These are phyloP conservation scores for Smittium culicis DNA, from an alignment of 371 early-diverging fungal genomes.

Conservation along the genomic window DNA sequence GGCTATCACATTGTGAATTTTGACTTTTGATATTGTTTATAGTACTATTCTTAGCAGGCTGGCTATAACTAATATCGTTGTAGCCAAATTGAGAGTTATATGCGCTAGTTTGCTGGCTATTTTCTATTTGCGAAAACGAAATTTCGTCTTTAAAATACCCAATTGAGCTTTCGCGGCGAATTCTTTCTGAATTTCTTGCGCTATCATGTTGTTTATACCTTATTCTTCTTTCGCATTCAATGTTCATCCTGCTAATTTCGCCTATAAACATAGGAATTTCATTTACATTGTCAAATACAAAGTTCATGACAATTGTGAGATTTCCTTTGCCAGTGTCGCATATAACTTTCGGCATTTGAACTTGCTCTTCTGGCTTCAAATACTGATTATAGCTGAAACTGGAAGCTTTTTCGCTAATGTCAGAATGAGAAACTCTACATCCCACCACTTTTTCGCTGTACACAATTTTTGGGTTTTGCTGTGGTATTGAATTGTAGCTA, in stretches of 20 bases:
- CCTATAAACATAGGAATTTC: constrained; percentile 2
- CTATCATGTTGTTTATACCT: not conserved
- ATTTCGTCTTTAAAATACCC: no score
- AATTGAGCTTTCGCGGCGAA: no score
- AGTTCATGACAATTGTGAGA: constrained; percentile 2
- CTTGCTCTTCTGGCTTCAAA: not conserved
- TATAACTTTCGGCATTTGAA: not conserved
- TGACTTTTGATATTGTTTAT: no score
- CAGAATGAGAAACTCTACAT: not conserved
- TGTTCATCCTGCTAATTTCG: not conserved
- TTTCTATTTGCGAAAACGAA: no score
- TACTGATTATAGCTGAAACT: not conserved
- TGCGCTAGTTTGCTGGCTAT: no score
- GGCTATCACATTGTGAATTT: no score
- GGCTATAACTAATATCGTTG: no score
- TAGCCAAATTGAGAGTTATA: no score
- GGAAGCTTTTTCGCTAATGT: not conserved
- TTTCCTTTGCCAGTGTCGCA: not conserved
- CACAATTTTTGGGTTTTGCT: constrained; percentile 1
- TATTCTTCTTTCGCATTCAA: not conserved
- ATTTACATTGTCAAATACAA: constrained; percentile 1
- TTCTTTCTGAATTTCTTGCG: no score
- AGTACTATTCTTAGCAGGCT: no score
- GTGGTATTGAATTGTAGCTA: not conserved
- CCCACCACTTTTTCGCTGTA: constrained; percentile 1